A percentile compares a stretch with the other conserved stretches of the same genome.
phyloP scores from a whole-genome alignment of 2,329 filamentous ascomycete genomes.

The Bipolaris victoriae region DNA sequence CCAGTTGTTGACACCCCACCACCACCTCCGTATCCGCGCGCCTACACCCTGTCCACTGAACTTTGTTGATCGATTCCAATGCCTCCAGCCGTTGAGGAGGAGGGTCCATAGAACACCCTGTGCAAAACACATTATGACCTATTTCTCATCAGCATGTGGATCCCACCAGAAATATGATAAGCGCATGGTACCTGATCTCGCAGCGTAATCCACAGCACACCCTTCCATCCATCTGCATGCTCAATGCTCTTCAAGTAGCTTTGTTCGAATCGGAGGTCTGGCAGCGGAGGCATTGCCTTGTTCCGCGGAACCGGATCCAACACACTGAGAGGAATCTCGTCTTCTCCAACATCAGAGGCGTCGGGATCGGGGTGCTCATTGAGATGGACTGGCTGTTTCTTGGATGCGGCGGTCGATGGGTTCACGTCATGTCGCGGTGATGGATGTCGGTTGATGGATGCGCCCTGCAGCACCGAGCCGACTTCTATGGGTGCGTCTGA shows the following conservation, averaged over 20 bases:
- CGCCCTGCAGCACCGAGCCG: slow-evolving; percentile 80
- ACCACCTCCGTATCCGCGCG: slow-evolving; percentile 83
- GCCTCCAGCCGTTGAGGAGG: slow-evolving; percentile 82
- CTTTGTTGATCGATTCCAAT: slow-evolving; percentile 82
- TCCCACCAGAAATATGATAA: background rate
- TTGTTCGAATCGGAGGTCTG: slow-evolving; percentile 94
- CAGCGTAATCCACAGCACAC: slow-evolving; percentile 81
- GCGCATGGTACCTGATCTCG: slow-evolving; percentile 75
- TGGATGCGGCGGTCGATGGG: slow-evolving; percentile 75
- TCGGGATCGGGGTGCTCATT: slow-evolving; percentile 46
- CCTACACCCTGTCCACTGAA: slow-evolving; percentile 79
- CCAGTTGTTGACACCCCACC: slow-evolving; percentile 96
- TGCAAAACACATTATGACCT: slow-evolving; percentile 84
- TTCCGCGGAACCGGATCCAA: slow-evolving; percentile 62
- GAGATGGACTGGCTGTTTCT: slow-evolving; percentile 65
- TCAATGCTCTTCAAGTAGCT: slow-evolving; percentile 93
- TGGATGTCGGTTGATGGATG: slow-evolving; percentile 75
- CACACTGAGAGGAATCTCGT: slow-evolving; percentile 72
- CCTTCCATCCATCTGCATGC: slow-evolving; percentile 77
- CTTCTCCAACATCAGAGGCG: slow-evolving; percentile 61
- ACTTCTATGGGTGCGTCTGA: slow-evolving; percentile 68
- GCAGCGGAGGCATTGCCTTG: slow-evolving; percentile 70
- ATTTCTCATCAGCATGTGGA: slow-evolving; percentile 3
- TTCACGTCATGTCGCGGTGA: slow-evolving; percentile 78
- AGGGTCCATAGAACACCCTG: slow-evolving; percentile 93